Evolutionary conservation across 257 asterid species (phyloP).

Genomic region (Petrea volubilis): DNA sequence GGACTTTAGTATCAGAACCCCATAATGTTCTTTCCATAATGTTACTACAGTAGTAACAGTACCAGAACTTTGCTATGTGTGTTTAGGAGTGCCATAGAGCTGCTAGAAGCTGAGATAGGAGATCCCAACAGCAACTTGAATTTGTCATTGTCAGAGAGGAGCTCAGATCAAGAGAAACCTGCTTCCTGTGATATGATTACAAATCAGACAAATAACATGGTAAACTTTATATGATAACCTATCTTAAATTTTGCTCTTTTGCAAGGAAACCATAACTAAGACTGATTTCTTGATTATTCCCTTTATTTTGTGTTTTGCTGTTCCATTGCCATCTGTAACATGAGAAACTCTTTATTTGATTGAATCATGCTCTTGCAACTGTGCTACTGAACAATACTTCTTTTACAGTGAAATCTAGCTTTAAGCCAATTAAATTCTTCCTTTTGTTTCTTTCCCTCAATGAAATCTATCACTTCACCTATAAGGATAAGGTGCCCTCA

Average conservation of each 20-base stretch:
- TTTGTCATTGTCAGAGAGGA: constrained; percentile 33
- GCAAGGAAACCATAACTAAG: neutral
- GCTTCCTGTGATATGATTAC: constrained; percentile 29
- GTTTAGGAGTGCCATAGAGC: constrained; percentile 85
- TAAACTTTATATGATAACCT: constrained; percentile 29
- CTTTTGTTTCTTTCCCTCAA: neutral
- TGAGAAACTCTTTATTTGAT: neutral
- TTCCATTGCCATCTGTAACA: neutral
- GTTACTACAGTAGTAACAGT: constrained; percentile 5
- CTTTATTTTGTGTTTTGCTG: neutral
- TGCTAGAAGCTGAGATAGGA: constrained; percentile 72
- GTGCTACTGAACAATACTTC: neutral
- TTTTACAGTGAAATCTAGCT: neutral
- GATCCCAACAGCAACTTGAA: constrained; percentile 35
- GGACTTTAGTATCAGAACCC: neutral
- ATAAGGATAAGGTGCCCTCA: neutral
- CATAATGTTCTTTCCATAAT: constrained; percentile 12
- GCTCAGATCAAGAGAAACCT: constrained; percentile 42
- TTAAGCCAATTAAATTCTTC: neutral
- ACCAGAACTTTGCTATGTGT: neutral
- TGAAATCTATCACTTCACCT: neutral
- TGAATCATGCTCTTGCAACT: neutral
- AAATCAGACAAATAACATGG: constrained; percentile 45
- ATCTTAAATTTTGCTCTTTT: neutral
- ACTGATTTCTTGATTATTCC: neutral